Evolutionary conservation across 1,284 basidiomycete genomes (phyloP), one percentile per base, ranked within the genome.

Genomic region (Rhodotorula sp.): DNA sequence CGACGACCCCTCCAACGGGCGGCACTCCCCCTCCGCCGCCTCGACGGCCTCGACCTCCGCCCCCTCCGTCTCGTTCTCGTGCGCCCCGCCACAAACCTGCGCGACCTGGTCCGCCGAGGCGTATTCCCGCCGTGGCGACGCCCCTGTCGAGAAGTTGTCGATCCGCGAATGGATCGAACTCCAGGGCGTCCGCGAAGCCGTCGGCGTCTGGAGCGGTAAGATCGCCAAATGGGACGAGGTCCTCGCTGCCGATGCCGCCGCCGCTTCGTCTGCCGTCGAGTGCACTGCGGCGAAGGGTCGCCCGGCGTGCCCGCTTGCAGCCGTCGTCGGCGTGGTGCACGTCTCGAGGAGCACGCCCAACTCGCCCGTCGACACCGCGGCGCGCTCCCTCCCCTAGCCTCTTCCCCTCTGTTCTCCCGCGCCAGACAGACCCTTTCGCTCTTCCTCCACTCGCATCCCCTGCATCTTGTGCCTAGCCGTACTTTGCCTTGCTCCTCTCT

Each of bases 161-260:
- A 67, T 76, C 27, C 57, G 65, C n/a, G 74, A 76, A 32, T 74
- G 70, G 72, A 70, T 76, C 67, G 74, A 76, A 58, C 63, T 76
- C n/a, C 66, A 68, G 44, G 67, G 70, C 61, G 74, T 76, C 13
- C 57, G 74, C 6, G 72, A 74, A 37, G 73, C 73, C 21, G 70
- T 76, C 29, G 73, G 73, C 4, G 58, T 76, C 7, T 76, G 72
- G 70, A 72, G 73, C 53, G 75, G 75, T 7, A 66, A 66, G 65
- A 71, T 76, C 56, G 56, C 46, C 27, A 70, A 68, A 36, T 70
- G 70, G 70, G 65, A 69, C 25, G 69, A 74, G 25, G 39, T 22
- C 8, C 59, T 46, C 25, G 37, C 37, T n/a, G 29, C 34, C 36
- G 19, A 32, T 27, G 46, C 50, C 7, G n/a, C 25, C 32, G 67